Evolutionary conservation across 805 yeast genomes (phyloP).

Genomic region (Candida succiphila): DNA sequence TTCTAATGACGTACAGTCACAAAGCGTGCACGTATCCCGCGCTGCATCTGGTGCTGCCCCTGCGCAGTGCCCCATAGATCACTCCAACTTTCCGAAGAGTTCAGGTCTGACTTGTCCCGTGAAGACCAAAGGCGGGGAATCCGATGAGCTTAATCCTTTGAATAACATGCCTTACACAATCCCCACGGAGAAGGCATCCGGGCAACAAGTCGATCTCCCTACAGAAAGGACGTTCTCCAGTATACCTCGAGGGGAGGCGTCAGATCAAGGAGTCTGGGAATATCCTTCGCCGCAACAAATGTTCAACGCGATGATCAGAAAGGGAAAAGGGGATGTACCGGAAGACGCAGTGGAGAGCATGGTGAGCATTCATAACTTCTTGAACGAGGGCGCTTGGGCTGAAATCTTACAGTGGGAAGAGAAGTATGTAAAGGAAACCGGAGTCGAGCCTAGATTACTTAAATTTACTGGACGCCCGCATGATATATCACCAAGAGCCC

Average conservation of each 20-base stretch:
- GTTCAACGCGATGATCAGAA: conserved; percentile 95
- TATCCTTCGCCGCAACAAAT: conserved; percentile 99
- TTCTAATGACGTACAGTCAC: conserved; percentile 1
- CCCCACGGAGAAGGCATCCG: conserved; percentile 61
- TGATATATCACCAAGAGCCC: conserved; percentile 80
- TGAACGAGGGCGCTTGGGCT: conserved; percentile 97
- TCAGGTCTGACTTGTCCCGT: conserved; percentile 31
- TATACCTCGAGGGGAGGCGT: conserved; percentile 72
- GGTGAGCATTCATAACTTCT: conserved; percentile 94
- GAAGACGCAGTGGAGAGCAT: conserved; percentile 94
- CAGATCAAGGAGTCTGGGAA: conserved; percentile 81
- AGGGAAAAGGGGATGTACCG: conserved; percentile 85
- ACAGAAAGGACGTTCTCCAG: conserved; percentile 76
- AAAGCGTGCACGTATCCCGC: not conserved
- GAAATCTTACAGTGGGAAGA: conserved; percentile 90
- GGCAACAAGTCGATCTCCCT: conserved; percentile 71
- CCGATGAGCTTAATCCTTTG: conserved; percentile 54
- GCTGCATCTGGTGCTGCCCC: not conserved
- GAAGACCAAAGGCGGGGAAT: conserved; percentile 18
- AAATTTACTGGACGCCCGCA: conserved; percentile 90
- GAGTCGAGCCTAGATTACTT: conserved; percentile 62
- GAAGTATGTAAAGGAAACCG: conserved; percentile 46
- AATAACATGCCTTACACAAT: conserved; percentile 81
- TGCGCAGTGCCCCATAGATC: conserved; percentile 18
- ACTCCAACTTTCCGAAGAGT: conserved; percentile 8